Percentiles rank a stretch among this genome's conserved stretches.
Evolutionary conservation across 306 rosid genomes (phyloP).

Genomic region (Sicyos edulis): DNA sequence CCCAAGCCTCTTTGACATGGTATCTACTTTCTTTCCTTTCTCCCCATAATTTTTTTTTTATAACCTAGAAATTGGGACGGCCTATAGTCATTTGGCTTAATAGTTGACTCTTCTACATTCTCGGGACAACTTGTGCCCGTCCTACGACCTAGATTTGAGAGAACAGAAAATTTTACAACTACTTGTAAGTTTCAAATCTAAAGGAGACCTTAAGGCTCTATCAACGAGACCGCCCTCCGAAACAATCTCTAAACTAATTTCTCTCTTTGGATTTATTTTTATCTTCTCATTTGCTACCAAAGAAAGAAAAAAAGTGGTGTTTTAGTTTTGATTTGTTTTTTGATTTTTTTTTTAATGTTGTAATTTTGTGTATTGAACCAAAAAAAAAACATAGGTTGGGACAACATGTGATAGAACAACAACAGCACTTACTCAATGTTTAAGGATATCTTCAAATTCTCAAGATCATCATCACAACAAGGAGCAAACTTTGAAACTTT

Average conservation of each 20-base stretch:
- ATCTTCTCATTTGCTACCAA: not conserved
- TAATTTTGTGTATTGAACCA: not conserved
- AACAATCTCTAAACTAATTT: too few species aligned
- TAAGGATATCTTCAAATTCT: constrained; percentile 4
- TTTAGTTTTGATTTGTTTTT: not conserved
- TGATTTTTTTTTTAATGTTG: not conserved
- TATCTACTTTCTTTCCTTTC: not conserved
- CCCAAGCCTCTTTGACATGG: constrained; percentile 82
- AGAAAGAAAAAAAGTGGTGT: not conserved
- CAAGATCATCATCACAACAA: not conserved
- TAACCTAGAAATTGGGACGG: too few species aligned
- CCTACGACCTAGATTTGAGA: too few species aligned
- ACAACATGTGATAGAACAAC: constrained; percentile 8
- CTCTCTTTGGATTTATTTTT: not conserved
- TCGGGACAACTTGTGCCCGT: too few species aligned
- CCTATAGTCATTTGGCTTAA: too few species aligned
- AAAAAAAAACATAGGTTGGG: constrained; percentile 39
- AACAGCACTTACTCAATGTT: not conserved
- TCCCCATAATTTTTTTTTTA: not conserved
- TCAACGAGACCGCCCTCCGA: too few species aligned
- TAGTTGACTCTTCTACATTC: too few species aligned
- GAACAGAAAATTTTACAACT: too few species aligned
- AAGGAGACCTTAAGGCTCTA: too few species aligned
- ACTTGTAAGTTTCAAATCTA: too few species aligned
- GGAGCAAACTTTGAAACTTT: not conserved